These are phyloP conservation scores for Rhizopus stolonifer DNA, from an alignment of 371 early-diverging fungal genomes.

Conservation along the genomic window DNA sequence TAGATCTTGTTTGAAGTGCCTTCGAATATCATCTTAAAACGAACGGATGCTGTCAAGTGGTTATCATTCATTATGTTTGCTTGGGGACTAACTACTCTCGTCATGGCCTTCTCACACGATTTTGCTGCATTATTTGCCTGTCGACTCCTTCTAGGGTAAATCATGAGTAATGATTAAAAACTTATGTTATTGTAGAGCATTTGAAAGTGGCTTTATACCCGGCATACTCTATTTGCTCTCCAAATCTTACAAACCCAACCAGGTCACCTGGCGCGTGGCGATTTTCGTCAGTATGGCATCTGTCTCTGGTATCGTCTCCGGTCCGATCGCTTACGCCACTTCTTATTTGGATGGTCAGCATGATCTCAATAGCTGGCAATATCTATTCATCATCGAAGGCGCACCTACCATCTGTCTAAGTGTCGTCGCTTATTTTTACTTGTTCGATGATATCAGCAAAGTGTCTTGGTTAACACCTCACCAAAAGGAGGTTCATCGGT, in stretches of 20 bases:
- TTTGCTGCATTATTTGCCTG: slow-evolving; percentile 26
- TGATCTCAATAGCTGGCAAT: slow-evolving; percentile 46
- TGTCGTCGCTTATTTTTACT: slow-evolving; percentile 28
- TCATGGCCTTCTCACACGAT: slow-evolving; percentile 40
- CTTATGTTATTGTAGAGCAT: slow-evolving; percentile 10
- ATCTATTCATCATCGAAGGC: slow-evolving; percentile 43
- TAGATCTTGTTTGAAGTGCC: slow-evolving; percentile 46
- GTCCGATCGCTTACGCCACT: slow-evolving; percentile 36
- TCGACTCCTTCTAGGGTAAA: slow-evolving; percentile 36
- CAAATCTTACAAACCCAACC: slow-evolving; percentile 26
- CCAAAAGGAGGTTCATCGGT: slow-evolving; percentile 26
- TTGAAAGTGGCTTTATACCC: slow-evolving; percentile 38
- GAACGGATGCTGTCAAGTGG: slow-evolving; percentile 45
- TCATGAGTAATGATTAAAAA: neutral
- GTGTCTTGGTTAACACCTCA: slow-evolving; percentile 27
- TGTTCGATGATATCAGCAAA: slow-evolving; percentile 29
- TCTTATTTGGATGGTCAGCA: slow-evolving; percentile 32
- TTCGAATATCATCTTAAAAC: slow-evolving; percentile 45
- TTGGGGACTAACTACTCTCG: slow-evolving; percentile 45
- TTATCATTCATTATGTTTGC: slow-evolving; percentile 48
- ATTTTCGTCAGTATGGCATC: slow-evolving; percentile 23
- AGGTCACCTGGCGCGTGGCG: slow-evolving; percentile 29
- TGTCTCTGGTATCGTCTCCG: slow-evolving; percentile 31
- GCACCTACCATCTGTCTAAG: slow-evolving; percentile 37
- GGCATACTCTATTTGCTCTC: slow-evolving; percentile 33